phyloP scores from a whole-genome alignment of 139 green algal species.

The Closterium sp. region DNA sequence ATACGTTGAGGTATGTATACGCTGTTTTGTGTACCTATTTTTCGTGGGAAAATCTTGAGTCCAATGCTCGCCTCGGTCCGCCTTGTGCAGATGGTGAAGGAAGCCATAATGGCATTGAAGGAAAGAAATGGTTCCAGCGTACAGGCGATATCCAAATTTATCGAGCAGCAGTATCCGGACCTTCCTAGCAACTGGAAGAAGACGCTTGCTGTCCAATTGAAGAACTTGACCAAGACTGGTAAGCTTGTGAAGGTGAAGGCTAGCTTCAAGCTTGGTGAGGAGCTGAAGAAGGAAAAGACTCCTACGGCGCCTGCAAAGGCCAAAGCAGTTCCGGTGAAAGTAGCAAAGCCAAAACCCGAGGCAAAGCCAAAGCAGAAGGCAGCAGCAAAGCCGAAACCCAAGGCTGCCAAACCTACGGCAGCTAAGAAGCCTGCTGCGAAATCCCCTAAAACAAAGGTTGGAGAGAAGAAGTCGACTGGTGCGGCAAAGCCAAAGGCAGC shows the following conservation, averaged over 20 bases:
- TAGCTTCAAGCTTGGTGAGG: conserved; percentile 70
- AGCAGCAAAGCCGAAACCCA: conserved; percentile 49
- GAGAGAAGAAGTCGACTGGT: conserved; percentile 34
- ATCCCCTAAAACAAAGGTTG: conserved; percentile 35
- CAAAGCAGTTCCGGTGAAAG: conserved; percentile 21
- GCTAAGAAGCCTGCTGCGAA: conserved; percentile 10
- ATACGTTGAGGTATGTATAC: not conserved
- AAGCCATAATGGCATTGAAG: conserved; percentile 72
- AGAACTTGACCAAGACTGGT: conserved; percentile 56
- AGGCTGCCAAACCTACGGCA: too few relatives aligned
- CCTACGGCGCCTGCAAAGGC: conserved; percentile 31
- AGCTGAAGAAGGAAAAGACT: too few relatives aligned
- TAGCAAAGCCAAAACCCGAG: too few relatives aligned
- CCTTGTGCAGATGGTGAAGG: conserved; percentile 58
- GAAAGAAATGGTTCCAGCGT: conserved; percentile 69
- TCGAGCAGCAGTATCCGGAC: conserved; percentile 63
- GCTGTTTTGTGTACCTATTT: not conserved
- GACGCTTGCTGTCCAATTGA: conserved; percentile 56
- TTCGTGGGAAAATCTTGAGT: not conserved
- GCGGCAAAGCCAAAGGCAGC: conserved; percentile 3
- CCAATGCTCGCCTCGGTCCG: too few relatives aligned
- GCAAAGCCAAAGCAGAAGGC: too few relatives aligned
- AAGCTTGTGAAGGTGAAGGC: conserved; percentile 76
- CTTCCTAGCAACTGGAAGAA: conserved; percentile 61
- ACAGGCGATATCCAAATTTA: conserved; percentile 75